Percentiles rank a stretch among this genome's conserved stretches.
Conservation (phyloP, 495 filamentous ascomycete genomes). For the Wilcoxina mikolae region DNA sequence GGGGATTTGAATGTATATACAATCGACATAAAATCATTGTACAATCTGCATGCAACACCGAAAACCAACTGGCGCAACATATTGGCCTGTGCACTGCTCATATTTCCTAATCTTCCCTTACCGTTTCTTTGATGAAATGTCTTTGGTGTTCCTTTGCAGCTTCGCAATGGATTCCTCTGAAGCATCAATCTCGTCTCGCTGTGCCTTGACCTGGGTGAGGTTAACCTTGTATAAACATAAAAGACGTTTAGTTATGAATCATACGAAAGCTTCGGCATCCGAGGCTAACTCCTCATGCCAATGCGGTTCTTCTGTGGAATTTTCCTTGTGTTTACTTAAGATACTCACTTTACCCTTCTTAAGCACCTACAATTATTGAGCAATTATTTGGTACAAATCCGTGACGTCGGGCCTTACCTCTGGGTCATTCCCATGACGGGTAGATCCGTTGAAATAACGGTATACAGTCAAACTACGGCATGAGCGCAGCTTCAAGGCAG, state of each 20-base stretch:
- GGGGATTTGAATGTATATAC: no score
- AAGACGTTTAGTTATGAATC: not conserved
- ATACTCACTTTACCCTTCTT: slow-evolving; percentile 23
- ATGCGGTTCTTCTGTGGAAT: slow-evolving; percentile 19
- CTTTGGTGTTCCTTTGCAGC: slow-evolving; percentile 40
- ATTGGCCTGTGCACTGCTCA: no score
- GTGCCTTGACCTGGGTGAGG: slow-evolving; percentile 45
- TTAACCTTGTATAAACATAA: not conserved
- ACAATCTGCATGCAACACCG: no score
- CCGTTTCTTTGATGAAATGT: slow-evolving; percentile 10
- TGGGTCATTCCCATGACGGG: slow-evolving; percentile 24
- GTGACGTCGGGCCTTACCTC: slow-evolving; percentile 12
- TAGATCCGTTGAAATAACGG: not conserved
- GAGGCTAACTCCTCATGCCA: slow-evolving; percentile 28
- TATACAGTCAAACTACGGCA: not conserved
- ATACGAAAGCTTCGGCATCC: slow-evolving; percentile 27
- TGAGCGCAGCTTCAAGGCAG: not conserved
- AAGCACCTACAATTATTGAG: slow-evolving; percentile 12
- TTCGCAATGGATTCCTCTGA: slow-evolving; percentile 35
- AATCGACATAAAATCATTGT: no score
- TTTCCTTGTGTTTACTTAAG: slow-evolving; percentile 19
- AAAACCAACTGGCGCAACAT: no score
- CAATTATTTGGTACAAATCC: not conserved
- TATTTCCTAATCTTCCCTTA: not conserved
- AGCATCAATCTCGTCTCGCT: slow-evolving; percentile 40